phyloP scores from a whole-genome alignment of 805 yeast species.

The Cyberlindnera xylosilytica region DNA sequence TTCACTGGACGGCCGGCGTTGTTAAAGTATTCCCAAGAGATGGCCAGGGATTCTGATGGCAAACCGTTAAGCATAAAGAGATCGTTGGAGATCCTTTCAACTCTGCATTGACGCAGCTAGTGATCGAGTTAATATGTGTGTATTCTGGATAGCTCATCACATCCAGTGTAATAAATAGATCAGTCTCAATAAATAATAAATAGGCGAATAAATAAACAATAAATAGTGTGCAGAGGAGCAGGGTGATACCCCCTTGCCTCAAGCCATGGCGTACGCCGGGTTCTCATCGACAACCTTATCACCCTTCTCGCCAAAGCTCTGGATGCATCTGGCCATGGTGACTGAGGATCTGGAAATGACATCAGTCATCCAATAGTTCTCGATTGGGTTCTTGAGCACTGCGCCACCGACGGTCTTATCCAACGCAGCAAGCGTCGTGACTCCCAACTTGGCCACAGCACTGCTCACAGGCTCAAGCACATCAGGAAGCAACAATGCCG shows the following conservation, averaged over 20 bases:
- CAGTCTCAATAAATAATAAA: conserved; percentile 15
- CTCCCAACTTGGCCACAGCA: conserved; percentile 55
- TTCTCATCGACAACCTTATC: conserved; percentile 52
- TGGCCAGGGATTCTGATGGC: no score
- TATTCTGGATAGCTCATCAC: no score
- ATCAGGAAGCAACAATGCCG: conserved; percentile 74
- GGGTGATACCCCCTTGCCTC: conserved; percentile 1
- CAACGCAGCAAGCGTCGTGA: conserved; percentile 38
- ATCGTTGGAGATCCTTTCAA: no score
- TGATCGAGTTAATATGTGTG: no score
- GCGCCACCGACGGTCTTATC: conserved; percentile 41
- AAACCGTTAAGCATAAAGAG: no score
- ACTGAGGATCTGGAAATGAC: conserved; percentile 83
- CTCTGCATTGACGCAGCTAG: no score
- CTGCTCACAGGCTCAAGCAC: conserved; percentile 64
- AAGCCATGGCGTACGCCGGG: conserved; percentile 29
- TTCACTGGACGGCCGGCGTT: no score
- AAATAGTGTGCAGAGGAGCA: no score
- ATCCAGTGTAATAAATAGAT: conserved; percentile 16
- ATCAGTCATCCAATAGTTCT: conserved; percentile 85
- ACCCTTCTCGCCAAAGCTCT: conserved; percentile 63
- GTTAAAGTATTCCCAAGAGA: no score
- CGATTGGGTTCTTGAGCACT: conserved; percentile 65
- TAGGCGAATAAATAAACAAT: conserved; percentile 9
- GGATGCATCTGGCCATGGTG: conserved; percentile 86